Conservation (phyloP, 257 asterid species). For the Solanum neorickii region DNA sequence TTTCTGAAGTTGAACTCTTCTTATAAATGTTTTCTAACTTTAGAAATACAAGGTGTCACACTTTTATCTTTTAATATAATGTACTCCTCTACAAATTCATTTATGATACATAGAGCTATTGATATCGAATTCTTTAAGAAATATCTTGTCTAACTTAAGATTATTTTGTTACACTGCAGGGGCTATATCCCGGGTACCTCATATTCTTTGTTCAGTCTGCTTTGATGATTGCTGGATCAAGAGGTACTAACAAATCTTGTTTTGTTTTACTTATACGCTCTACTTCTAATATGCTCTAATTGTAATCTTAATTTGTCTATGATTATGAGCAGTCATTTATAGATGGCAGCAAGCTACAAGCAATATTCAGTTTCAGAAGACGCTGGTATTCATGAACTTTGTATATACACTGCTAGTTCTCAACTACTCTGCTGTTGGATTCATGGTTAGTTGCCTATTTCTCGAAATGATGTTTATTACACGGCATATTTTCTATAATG, state of each 20-base stretch:
- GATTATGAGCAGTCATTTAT: slow-evolving; percentile 46
- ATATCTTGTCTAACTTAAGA: neutral
- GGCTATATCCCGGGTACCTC: slow-evolving; percentile 84
- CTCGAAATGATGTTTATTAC: neutral
- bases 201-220: slow-evolving; percentile 87
- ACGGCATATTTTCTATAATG: neutral
- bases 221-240: slow-evolving; percentile 81
- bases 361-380: slow-evolving; percentile 21
- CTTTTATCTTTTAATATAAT: neutral
- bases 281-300: neutral
- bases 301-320: slow-evolving; percentile 5
- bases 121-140: neutral
- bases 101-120: neutral
- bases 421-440: slow-evolving; percentile 82
- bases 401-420: slow-evolving; percentile 61
- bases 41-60: neutral
- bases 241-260: slow-evolving; percentile 32
- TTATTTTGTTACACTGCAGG: slow-evolving; percentile 29
- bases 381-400: slow-evolving; percentile 45
- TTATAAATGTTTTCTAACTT: neutral
- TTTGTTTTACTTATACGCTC: neutral
- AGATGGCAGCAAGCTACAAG: slow-evolving; percentile 71
- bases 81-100: neutral
- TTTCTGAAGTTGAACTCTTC: neutral
- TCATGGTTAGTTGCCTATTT: slow-evolving; percentile 49